phyloP scores from a whole-genome alignment of 2,329 filamentous ascomycete species.

The Nannizziopsis arthrosporioides region DNA sequence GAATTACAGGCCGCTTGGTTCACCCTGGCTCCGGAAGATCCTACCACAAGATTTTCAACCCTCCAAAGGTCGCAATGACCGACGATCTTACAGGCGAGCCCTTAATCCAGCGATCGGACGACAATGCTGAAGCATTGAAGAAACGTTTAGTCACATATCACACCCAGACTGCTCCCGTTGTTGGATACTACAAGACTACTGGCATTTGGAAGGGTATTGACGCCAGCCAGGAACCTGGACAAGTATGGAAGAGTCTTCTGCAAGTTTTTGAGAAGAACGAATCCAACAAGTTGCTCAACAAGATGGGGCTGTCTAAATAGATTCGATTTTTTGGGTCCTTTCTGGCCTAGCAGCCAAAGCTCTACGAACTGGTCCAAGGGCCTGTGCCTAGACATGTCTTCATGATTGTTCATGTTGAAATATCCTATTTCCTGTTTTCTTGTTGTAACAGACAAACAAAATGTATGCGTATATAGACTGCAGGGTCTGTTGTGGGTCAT shows the following conservation, averaged over 20 bases:
- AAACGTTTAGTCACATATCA: conserved; percentile 93
- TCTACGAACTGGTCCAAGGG: not conserved
- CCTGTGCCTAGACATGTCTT: conserved; percentile 12
- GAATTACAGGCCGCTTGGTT: conserved; percentile 90
- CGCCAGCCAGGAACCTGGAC: conserved; percentile 86
- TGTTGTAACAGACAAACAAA: conserved; percentile 11
- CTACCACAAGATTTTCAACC: conserved; percentile 99
- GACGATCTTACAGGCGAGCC: conserved; percentile 96
- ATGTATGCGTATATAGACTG: conserved; percentile 13
- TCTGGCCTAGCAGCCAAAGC: conserved; percentile 2
- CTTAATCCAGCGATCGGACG: conserved; percentile 87
- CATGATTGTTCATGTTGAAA: conserved; percentile 12
- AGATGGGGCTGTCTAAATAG: conserved; percentile 45
- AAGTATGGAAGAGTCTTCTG: conserved; percentile 89
- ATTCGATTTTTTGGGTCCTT: not conserved
- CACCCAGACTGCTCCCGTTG: conserved; percentile 81
- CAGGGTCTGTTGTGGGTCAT: conserved; percentile 9
- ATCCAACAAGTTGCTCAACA: conserved; percentile 38
- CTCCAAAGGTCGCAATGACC: conserved; percentile 84
- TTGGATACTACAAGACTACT: conserved; percentile 91
- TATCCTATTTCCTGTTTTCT: conserved; percentile 8
- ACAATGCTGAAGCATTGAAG: conserved; percentile 91
- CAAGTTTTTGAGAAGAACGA: conserved; percentile 60
- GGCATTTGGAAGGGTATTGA: conserved; percentile 95
- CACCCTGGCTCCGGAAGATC: conserved; percentile 92